Conservation (phyloP, 2,329 filamentous ascomycete species). For the Fusarium anguioides region DNA sequence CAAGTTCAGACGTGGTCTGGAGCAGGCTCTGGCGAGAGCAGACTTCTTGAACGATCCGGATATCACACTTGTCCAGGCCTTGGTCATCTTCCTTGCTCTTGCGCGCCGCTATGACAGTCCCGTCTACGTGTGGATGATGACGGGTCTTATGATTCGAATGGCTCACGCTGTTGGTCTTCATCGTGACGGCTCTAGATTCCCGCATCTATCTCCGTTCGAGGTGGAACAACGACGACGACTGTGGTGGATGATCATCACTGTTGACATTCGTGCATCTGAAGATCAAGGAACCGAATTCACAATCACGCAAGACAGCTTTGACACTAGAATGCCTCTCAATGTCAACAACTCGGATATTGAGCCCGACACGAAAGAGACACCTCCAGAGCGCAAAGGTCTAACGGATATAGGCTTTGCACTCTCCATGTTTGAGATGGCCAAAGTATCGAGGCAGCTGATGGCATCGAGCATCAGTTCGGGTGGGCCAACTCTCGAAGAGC, state of each 20-base stretch:
- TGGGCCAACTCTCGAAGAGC: conserved; percentile 52
- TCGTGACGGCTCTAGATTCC: conserved; percentile 65
- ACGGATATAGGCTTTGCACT: conserved; percentile 63
- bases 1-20: conserved; percentile 65
- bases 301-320: conserved; percentile 58
- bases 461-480: conserved; percentile 45
- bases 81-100: conserved; percentile 67
- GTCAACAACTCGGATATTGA: conserved; percentile 66
- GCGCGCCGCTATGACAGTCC: conserved; percentile 64
- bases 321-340: conserved; percentile 67
- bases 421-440: conserved; percentile 52
- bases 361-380: conserved; percentile 59
- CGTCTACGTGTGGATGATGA: conserved; percentile 71
- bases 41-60: conserved; percentile 71
- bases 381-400: conserved; percentile 59
- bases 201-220: conserved; percentile 67
- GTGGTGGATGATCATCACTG: conserved; percentile 70
- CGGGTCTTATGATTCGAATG: conserved; percentile 69
- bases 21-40: conserved; percentile 70
- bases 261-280: conserved; percentile 70
- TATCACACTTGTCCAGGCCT: conserved; percentile 69
- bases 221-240: conserved; percentile 71
- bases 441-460: conserved; percentile 54
- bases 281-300: conserved; percentile 66
- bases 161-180: conserved; percentile 66